Conservation (phyloP, 1,284 basidiomycete genomes). For the Fistulinella staudtii region DNA sequence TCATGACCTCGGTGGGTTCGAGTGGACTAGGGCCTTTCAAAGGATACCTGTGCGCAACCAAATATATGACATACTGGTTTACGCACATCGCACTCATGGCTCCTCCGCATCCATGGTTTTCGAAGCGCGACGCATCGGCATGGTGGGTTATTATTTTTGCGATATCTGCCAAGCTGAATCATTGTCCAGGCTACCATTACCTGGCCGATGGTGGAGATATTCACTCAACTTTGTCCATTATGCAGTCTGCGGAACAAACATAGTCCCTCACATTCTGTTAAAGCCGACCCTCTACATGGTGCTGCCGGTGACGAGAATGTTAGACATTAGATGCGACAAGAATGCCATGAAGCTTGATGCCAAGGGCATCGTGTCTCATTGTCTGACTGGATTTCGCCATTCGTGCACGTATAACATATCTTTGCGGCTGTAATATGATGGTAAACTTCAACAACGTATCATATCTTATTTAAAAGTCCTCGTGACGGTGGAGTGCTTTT, state of each 20-base stretch:
- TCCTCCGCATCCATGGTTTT: slow-evolving; percentile 51
- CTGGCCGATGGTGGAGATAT: slow-evolving; percentile 72
- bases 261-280: slow-evolving; percentile 17
- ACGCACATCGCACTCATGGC: slow-evolving; percentile 57
- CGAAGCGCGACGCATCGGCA: slow-evolving; percentile 52
- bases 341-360: neutral
- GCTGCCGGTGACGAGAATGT: slow-evolving; percentile 13
- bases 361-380: neutral
- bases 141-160: slow-evolving; percentile 42
- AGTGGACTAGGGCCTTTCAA: slow-evolving; percentile 50
- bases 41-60: slow-evolving; percentile 62
- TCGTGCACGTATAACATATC: slow-evolving; percentile 15
- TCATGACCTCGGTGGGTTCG: slow-evolving; percentile 26
- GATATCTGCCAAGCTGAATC: slow-evolving; percentile 9
- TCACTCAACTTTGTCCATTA: slow-evolving; percentile 57
- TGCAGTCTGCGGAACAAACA: slow-evolving; percentile 43
- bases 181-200: slow-evolving; percentile 53
- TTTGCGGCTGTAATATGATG: slow-evolving; percentile 7
- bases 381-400: slow-evolving; percentile 14
- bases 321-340: slow-evolving; percentile 8
- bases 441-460: slow-evolving; percentile 5
- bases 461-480: slow-evolving; percentile 5
- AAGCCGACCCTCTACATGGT: slow-evolving; percentile 14
- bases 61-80: slow-evolving; percentile 65
- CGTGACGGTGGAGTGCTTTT: slow-evolving; percentile 2